Percentiles rank a stretch among this genome's conserved stretches.
Evolutionary conservation across 2,329 filamentous ascomycete species (phyloP).

Genomic region (Dactylellina parvicollis): DNA sequence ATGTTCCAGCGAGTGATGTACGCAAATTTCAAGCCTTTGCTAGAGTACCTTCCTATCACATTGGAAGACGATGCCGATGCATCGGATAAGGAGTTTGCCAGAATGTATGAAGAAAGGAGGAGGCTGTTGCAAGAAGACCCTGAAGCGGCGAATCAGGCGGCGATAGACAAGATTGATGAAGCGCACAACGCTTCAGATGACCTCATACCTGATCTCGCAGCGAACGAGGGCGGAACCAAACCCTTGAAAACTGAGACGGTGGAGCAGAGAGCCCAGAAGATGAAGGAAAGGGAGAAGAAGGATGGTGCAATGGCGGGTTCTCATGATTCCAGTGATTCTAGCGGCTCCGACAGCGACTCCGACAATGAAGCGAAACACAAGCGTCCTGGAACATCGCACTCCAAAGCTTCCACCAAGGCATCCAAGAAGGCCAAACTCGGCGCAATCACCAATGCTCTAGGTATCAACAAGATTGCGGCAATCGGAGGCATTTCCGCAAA

Average conservation of each 20-base stretch:
- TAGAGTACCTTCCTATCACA: constrained; percentile 90
- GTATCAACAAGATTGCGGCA: constrained; percentile 46
- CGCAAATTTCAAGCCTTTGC: constrained; percentile 81
- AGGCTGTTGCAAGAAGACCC: constrained; percentile 65
- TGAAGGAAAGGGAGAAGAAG: constrained; percentile 26
- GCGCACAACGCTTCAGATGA: constrained; percentile 64
- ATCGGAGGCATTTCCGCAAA: constrained; percentile 38
- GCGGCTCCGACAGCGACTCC: constrained; percentile 18
- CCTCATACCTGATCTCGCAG: constrained; percentile 60
- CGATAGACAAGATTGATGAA: constrained; percentile 63
- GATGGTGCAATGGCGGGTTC: constrained; percentile 17
- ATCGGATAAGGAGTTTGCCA: constrained; percentile 88
- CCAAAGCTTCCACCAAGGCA: constrained; percentile 41
- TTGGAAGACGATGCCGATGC: constrained; percentile 93
- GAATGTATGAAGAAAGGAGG: constrained; percentile 77
- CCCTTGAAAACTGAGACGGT: constrained; percentile 32
- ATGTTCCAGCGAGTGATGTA: constrained; percentile 85
- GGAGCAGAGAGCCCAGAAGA: constrained; percentile 28
- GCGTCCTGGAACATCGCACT: constrained; percentile 45
- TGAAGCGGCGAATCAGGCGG: constrained; percentile 66
- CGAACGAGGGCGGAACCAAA: constrained; percentile 58
- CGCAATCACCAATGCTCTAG: constrained; percentile 44
- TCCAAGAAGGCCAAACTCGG: constrained; percentile 42
- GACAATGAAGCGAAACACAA: constrained; percentile 20
- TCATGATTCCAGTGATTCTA: constrained; percentile 23